These are phyloP conservation scores for Corymbia maculata DNA, from an alignment of 345 rosid genomes.

Conservation along the genomic window DNA sequence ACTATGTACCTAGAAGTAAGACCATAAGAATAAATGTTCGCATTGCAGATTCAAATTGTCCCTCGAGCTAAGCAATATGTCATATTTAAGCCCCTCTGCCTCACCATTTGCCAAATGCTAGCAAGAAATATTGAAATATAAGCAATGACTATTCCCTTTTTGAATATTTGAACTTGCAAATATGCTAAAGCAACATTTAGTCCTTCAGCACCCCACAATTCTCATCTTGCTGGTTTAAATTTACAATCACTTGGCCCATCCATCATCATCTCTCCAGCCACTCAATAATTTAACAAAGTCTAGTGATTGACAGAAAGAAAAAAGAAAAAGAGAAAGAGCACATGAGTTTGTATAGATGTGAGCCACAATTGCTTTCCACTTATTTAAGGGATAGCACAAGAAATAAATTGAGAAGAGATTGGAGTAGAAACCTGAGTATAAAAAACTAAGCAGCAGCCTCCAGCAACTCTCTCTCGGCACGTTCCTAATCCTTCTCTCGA, in stretches of 20 bases:
- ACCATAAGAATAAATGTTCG: not conserved
- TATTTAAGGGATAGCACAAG: not conserved
- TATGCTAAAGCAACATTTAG: not conserved
- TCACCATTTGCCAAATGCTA: not conserved
- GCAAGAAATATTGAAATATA: not conserved
- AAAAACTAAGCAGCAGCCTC: slow-evolving; percentile 68
- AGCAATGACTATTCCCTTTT: not conserved
- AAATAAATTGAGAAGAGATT: not conserved
- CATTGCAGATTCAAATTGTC: not conserved
- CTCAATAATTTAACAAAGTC: not conserved
- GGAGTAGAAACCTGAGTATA: slow-evolving; percentile 15
- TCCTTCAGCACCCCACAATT: not conserved
- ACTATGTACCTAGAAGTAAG: not conserved
- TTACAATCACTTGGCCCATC: not conserved
- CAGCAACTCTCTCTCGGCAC: slow-evolving; percentile 83
- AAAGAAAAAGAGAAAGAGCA: not conserved
- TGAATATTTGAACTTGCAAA: not conserved
- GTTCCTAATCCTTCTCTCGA: slow-evolving; percentile 91
- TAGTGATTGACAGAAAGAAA: not conserved
- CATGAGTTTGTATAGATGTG: not conserved
- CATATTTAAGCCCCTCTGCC: not conserved
- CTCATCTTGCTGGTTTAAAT: not conserved
- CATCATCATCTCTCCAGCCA: not conserved
- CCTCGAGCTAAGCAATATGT: not conserved
- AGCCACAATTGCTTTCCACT: not conserved